These are phyloP conservation scores for Pouteria glomerata DNA, from an alignment of 148 eudicot genomes.

Conservation along the genomic window DNA sequence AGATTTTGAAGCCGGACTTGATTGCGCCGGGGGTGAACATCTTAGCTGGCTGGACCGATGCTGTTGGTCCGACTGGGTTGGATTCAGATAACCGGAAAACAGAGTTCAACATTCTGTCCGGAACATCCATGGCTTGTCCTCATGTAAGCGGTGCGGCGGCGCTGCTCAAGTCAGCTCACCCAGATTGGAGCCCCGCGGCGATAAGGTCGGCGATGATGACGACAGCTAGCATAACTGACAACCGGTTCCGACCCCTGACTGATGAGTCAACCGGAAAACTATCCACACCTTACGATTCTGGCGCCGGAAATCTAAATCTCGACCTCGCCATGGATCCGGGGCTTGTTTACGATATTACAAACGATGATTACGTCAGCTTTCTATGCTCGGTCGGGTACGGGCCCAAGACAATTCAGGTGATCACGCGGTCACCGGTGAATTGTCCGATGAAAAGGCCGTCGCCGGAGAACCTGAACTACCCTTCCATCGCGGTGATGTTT, in stretches of 20 bases:
- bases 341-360: constrained; percentile 63
- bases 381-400: constrained; percentile 85
- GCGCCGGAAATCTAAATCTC: constrained; percentile 75
- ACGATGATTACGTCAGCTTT: constrained; percentile 62
- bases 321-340: constrained; percentile 91
- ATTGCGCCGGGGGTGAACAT: constrained; percentile 97
- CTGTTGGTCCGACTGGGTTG: constrained; percentile 78
- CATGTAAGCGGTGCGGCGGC: constrained; percentile 97
- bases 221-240: constrained; percentile 60
- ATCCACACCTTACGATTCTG: constrained; percentile 65
- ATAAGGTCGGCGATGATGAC: constrained; percentile 94
- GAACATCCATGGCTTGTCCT: constrained; percentile 94
- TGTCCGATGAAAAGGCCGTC: constrained; percentile 59
- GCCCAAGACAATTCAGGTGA: constrained; percentile 84
- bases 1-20: constrained; percentile 82
- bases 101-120: constrained; percentile 84
- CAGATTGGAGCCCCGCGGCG: constrained; percentile 83
- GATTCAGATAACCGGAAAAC: constrained; percentile 56
- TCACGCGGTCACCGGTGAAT: constrained; percentile 58
- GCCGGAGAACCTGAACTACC: constrained; percentile 84
- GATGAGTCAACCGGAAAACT: constrained; percentile 73
- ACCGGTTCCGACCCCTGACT: constrained; percentile 41
- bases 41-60: constrained; percentile 82
- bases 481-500: constrained; percentile 66
- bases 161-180: constrained; percentile 80